Percentiles rank a stretch among this genome's conserved stretches.
Evolutionary conservation across 116 monocot genomes (phyloP).

Genomic region (Trichopus zeylanicus): DNA sequence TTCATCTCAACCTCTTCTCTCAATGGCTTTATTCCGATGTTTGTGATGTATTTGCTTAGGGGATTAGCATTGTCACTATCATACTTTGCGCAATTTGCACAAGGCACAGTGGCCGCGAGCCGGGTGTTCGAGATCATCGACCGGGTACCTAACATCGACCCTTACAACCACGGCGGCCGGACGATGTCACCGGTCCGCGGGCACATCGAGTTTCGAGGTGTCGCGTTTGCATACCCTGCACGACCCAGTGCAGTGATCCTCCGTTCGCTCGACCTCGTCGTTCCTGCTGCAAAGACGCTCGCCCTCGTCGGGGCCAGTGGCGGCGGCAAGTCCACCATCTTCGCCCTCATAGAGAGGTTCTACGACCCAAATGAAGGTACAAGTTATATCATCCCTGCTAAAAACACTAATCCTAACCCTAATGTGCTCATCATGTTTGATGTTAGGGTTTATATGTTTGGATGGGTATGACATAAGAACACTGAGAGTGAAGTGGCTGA

Average conservation of each 20-base stretch:
- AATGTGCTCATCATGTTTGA: not conserved
- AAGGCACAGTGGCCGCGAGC: conserved; percentile 32
- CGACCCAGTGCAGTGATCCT: conserved; percentile 16
- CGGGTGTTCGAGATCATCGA: conserved; percentile 37
- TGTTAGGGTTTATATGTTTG: conserved; percentile 25
- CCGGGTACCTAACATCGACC: conserved; percentile 24
- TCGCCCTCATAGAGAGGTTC: conserved; percentile 38
- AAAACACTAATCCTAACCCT: not conserved
- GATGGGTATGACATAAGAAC: conserved; percentile 30
- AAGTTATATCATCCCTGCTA: not conserved
- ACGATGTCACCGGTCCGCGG: conserved; percentile 13
- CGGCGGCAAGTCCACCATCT: conserved; percentile 37
- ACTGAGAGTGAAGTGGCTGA: conserved; percentile 23
- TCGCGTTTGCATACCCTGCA: conserved; percentile 30
- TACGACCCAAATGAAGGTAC: conserved; percentile 35
- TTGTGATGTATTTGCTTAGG: not conserved
- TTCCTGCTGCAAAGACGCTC: conserved; percentile 20
- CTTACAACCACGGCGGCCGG: conserved; percentile 11
- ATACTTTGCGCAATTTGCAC: conserved; percentile 33
- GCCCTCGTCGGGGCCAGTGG: conserved; percentile 44
- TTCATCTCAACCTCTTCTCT: too few species aligned
- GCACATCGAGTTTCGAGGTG: conserved; percentile 20
- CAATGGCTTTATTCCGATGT: too few species aligned
- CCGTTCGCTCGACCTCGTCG: conserved; percentile 16
- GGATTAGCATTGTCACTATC: conserved; percentile 32